Conservation (phyloP, 2,329 filamentous ascomycete genomes). For the Plectosphaerella plurivora region DNA sequence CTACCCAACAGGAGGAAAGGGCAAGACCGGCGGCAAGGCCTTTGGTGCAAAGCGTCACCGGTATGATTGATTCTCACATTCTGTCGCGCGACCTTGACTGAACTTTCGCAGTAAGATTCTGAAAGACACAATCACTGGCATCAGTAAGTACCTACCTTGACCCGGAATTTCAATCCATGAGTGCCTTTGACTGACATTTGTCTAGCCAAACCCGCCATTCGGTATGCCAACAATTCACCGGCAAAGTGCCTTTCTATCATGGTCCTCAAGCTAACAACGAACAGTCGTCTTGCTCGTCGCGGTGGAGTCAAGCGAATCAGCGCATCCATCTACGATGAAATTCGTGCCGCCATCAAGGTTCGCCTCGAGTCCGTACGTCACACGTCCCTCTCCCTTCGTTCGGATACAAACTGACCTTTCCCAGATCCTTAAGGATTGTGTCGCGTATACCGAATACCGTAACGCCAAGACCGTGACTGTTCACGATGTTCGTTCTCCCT, state of each 20-base stretch:
- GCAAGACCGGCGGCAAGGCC: constrained; percentile 8
- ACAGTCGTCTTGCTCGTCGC: constrained; percentile 65
- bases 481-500: constrained; percentile 46
- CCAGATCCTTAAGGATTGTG: constrained; percentile 48
- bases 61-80: not conserved
- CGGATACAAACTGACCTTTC: constrained; percentile 5
- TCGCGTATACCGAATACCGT: constrained; percentile 48
- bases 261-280: not conserved
- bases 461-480: constrained; percentile 59
- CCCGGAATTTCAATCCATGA: not conserved
- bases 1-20: constrained; percentile 4
- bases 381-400: not conserved
- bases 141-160: constrained; percentile 37
- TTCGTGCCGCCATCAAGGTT: constrained; percentile 44
- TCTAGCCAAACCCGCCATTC: constrained; percentile 49
- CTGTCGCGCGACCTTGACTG: not conserved
- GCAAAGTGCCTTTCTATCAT: not conserved
- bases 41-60: not conserved
- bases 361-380: constrained; percentile 42
- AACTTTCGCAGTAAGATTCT: constrained; percentile 36
- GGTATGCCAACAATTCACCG: constrained; percentile 28
- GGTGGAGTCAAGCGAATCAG: constrained; percentile 76
- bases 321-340: constrained; percentile 57
- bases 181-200: constrained; percentile 4
- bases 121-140: constrained; percentile 41